Evolutionary conservation across 2,329 filamentous ascomycete genomes (phyloP), one percentile per base, ranked within the genome.

Genomic region (Pseudocercospora cruenta): DNA sequence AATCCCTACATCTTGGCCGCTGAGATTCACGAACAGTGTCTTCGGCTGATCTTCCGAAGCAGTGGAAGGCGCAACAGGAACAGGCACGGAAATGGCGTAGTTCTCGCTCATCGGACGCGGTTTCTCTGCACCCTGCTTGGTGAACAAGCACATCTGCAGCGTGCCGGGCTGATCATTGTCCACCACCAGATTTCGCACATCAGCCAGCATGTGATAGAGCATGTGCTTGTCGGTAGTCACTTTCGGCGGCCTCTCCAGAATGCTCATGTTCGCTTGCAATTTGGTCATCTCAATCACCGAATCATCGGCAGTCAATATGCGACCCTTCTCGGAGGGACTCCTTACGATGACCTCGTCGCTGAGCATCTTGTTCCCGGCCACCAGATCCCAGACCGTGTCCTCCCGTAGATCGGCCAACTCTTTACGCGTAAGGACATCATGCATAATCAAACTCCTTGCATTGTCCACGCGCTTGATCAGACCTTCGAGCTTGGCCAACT

Each of bases 271-370:
- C 4, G 95, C 96, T 81, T 99, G 96, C 64, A 98, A 83, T 76
- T 89, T 93, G 6, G 94, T 94, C 70, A 97, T 87, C 65, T 97
- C 91, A 28, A 98, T 91, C 3, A 95, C 92, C 0, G 94, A 97
- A 79, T 99, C 95, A 61, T 97, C 91, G 12, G 92, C 93, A 0
- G 94, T 97, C 73, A 99, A 80, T 28, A 98, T 89, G 54, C 94
- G 88, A 8, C 95, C 95, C 31, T 91, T 87, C 76, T 94, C 89
- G 21, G 85, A 86, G 1, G 95, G 93, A 78, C 96, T 95, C 31
- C 95, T 89, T 66, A 99, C 95, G 77, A 99, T 97, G 57, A 99
- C 91, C 76, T 98, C 94, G 59, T 93, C 93, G 67, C 90, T 93
- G 62, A 97, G 90, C 74, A 98, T 87, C 80, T 97, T 98, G 81